Conservation (phyloP, 2,329 filamentous ascomycete genomes). For the Ophiostoma australiae region DNA sequence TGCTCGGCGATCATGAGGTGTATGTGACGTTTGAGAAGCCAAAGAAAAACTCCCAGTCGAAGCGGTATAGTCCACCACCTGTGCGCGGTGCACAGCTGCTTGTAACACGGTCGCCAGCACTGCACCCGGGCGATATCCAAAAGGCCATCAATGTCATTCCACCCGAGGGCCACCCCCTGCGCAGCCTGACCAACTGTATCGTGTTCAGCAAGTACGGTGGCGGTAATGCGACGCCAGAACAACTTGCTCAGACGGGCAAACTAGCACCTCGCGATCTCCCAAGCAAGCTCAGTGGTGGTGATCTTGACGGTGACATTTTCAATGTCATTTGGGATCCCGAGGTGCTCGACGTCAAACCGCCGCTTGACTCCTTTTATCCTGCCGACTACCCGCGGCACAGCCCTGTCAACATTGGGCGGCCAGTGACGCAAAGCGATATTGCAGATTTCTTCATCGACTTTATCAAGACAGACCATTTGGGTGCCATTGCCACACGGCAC, state of each 20-base stretch:
- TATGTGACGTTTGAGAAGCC: conserved; percentile 48
- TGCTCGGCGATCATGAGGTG: conserved; percentile 61
- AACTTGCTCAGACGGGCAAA: background rate
- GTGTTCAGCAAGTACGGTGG: conserved; percentile 67
- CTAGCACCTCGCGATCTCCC: conserved; percentile 61
- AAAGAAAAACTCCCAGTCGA: conserved; percentile 25
- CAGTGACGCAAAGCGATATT: conserved; percentile 62
- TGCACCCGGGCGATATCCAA: conserved; percentile 79
- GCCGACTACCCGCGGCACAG: conserved; percentile 63
- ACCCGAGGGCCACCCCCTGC: conserved; percentile 54
- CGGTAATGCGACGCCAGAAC: background rate
- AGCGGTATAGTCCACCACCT: conserved; percentile 25
- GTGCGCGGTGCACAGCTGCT: conserved; percentile 44
- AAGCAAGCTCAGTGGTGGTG: conserved; percentile 72
- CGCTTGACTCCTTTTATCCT: conserved; percentile 43
- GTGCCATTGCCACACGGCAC: conserved; percentile 60
- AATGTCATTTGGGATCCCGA: conserved; percentile 67
- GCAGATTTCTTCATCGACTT: conserved; percentile 75
- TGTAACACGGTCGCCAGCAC: conserved; percentile 72
- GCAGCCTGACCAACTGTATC: conserved; percentile 64
- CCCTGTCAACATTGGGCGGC: conserved; percentile 55
- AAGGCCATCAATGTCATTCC: conserved; percentile 59
- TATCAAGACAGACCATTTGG: conserved; percentile 63
- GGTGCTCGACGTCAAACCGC: conserved; percentile 38
- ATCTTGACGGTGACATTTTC: conserved; percentile 79